Percentiles rank a stretch among this genome's conserved stretches.
phyloP scores from a whole-genome alignment of 2,329 filamentous ascomycete genomes.

The Tolypocladium amazonense region DNA sequence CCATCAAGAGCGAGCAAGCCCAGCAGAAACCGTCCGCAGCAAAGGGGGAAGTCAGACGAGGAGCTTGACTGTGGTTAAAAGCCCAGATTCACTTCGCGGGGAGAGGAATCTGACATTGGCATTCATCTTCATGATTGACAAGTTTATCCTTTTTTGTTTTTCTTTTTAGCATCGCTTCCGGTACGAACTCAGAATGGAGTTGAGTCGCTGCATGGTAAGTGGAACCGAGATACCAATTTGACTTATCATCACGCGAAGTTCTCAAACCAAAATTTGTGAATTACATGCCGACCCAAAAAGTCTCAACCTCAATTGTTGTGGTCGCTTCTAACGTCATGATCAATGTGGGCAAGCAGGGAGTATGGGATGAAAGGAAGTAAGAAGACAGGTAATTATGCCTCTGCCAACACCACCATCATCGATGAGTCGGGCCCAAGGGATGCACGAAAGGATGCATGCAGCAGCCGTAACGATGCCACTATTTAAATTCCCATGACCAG shows the following conservation, averaged over 20 bases:
- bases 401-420: not conserved
- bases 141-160: not conserved
- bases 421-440: not conserved
- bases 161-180: not conserved
- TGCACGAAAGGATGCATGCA: not conserved
- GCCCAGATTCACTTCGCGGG: not conserved
- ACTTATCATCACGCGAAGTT: not conserved
- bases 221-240: slow-evolving; percentile 1
- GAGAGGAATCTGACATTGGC: not conserved
- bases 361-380: not conserved
- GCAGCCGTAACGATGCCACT: not conserved
- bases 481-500: not conserved
- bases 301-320: not conserved
- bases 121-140: not conserved
- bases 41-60: not conserved
- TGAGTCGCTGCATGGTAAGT: slow-evolving; percentile 2
- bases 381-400: not conserved
- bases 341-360: too few relatives aligned
- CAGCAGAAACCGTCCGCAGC: not conserved
- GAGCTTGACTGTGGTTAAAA: not conserved
- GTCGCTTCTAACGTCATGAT: too few relatives aligned
- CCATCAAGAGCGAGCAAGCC: slow-evolving; percentile 13
- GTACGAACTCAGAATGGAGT: not conserved
- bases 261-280: not conserved
- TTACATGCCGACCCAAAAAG: too few relatives aligned